phyloP scores from a whole-genome alignment of 192 early-diverging fungal species.

The Neocallimastix lanati region DNA sequence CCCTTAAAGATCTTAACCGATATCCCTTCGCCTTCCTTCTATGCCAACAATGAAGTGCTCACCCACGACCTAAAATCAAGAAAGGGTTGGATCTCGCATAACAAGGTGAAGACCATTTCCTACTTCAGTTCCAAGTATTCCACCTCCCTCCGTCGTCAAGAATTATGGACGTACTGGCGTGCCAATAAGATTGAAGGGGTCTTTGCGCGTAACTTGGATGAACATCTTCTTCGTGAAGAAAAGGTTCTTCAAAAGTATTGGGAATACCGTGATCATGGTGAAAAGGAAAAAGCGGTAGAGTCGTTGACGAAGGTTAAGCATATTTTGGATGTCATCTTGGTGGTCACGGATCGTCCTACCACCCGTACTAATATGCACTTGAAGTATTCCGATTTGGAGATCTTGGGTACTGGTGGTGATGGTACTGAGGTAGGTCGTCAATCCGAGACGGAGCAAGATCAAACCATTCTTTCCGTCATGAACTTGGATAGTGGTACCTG shows the following conservation, averaged over 20 bases:
- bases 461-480: slow-evolving; percentile 13
- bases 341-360: slow-evolving; percentile 11
- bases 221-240: slow-evolving; percentile 14
- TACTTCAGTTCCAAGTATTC: slow-evolving; percentile 4
- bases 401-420: slow-evolving; percentile 15
- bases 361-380: slow-evolving; percentile 15
- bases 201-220: slow-evolving; percentile 22
- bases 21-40: slow-evolving; percentile 7
- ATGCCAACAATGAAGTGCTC: slow-evolving; percentile 4
- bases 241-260: slow-evolving; percentile 11
- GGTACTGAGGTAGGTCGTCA: slow-evolving; percentile 6
- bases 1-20: slow-evolving; percentile 4
- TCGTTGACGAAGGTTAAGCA: slow-evolving; percentile 6
- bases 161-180: slow-evolving; percentile 18
- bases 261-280: slow-evolving; percentile 10
- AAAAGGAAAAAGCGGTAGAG: slow-evolving; percentile 4
- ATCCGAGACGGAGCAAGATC: neutral
- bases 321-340: slow-evolving; percentile 4
- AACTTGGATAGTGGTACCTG: slow-evolving; percentile 20
- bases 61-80: neutral
- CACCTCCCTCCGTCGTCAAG: slow-evolving; percentile 12
- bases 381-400: slow-evolving; percentile 12
- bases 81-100: slow-evolving; percentile 1
- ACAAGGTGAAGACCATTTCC: neutral
- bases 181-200: slow-evolving; percentile 13